Evolutionary conservation across 139 green algal genomes (phyloP), one percentile per base, ranked within the genome.

Genomic region (Chlorella sp.): DNA sequence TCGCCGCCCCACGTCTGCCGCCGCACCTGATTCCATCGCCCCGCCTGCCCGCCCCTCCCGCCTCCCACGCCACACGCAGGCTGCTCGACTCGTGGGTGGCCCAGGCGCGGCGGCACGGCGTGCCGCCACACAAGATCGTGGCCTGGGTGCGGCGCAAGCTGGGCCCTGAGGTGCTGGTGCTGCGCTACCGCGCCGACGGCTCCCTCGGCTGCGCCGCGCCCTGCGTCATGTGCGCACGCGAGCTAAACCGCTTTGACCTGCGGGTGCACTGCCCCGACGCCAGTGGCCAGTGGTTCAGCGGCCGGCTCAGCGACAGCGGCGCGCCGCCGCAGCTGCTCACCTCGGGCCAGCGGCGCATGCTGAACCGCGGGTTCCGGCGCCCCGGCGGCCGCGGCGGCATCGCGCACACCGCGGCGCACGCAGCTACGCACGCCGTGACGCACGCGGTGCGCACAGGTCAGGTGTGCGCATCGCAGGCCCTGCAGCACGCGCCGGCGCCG

Each of bases 71-170:
- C 27, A 7, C 8, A 31, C 45, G 56, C 77, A 90, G 86, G 76
- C 84, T 87, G 76, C 87, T 90, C 59, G 68, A 84, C 38, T 59
- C 38, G 25, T 88, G 78, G 35, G 70, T 87, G 11, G 27, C 12
- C 6, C 74, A 82, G 51, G 89, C 89, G 2, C 71, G 79, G 27
- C 76, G 67, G 29, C 85, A 90, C 56, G 86, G 86, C 46, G 71
- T 91, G 29, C 80, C 74, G 0, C 51, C 71, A 0, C 82, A 89
- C 53, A 77, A 84, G 53, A 38, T 90, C 21, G 75, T 82, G 3
- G 46, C 69, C 45, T 93, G 89, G 89, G 83, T 93, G 11, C 80
- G 89, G 63, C 86, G 89, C 66, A 93, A 93, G 82, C 73, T 84
- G 29, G 89, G 89, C 38, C 35, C 67, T 0, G 42, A 84, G 35